phyloP scores from a whole-genome alignment of 1,284 basidiomycete genomes.

The Phlebopus sp. region DNA sequence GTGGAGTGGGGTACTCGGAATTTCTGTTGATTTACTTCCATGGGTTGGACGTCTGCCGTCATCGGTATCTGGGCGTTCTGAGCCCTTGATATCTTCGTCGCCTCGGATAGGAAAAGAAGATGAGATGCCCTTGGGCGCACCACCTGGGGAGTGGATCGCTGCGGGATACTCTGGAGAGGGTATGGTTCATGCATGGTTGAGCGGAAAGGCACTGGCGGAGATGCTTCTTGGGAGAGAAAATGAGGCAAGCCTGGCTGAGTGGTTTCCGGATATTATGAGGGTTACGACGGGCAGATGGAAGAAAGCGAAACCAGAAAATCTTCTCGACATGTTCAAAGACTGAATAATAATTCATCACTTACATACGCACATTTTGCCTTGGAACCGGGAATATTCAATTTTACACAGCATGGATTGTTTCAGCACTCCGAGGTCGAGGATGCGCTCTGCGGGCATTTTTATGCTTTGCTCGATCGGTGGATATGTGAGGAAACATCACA shows the following conservation, averaged over 20 bases:
- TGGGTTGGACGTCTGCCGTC: conserved; percentile 47
- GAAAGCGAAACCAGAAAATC: conserved; percentile 35
- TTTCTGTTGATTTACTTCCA: conserved; percentile 42
- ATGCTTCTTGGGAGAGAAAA: conserved; percentile 34
- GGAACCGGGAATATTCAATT: no score
- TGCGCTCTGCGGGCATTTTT: no score
- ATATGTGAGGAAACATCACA: no score
- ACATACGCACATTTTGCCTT: no score
- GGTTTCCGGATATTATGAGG: conserved; percentile 45
- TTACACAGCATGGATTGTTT: no score
- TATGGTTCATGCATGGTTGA: conserved; percentile 36
- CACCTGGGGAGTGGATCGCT: conserved; percentile 47
- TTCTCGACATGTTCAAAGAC: conserved; percentile 20
- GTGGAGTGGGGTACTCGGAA: conserved; percentile 54
- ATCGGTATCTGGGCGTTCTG: conserved; percentile 34
- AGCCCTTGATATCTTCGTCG: conserved; percentile 14
- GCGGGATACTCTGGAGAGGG: conserved; percentile 35
- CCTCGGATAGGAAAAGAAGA: not conserved
- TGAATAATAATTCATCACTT: no score
- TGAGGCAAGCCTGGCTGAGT: conserved; percentile 35
- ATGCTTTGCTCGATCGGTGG: no score
- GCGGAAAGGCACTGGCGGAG: conserved; percentile 32
- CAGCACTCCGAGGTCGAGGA: no score
- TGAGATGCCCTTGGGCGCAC: conserved; percentile 15
- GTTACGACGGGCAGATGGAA: conserved; percentile 43